Base-by-base conservation (phyloP, 1,284 basidiomycete genomes). In the Apiotrichum mycotoxinovorans region DNA sequence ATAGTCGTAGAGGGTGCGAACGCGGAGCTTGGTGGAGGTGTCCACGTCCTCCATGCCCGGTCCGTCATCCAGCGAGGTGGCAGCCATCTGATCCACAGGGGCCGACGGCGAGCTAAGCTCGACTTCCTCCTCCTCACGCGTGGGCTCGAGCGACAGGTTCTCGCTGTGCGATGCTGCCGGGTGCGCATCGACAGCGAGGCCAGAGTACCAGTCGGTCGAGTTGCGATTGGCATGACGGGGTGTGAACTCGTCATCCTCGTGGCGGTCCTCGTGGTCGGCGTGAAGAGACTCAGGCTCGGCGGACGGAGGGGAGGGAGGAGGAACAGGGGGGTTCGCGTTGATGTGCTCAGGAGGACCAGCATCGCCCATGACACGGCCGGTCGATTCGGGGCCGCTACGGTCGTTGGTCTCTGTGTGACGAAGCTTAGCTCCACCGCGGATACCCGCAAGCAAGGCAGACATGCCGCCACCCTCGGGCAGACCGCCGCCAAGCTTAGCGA, bases 181-280 rank as follows among this genome's bases (percentile, higher is more conserved):
- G 58, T 69, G 68, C 11, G 77, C 72, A 75, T 95, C 90, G 41
- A 87, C 86, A 11, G 93, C 92, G n/a, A 95, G 80, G 40, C 86
- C 87, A 54, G 85, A 83, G 71, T 91, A 90, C 94, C 94, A 97
- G 70, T 92, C 93, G 12, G 96, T 88, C 26, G 86, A 88, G 73
- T 93, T 88, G 60, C 88, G 82, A 68, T 90, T 85, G 44, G 66
- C 67, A 71, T 80, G 76, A 34, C 58, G 64, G 56, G 47, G 60
- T 51, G 51, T 56, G 14, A 62, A 57, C 12, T 75, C 66, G 38
- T 71, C 68, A 11, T 71, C 69, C 25, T 25, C 25, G 20, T 23
- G 38, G 1, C 14, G n/a, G 10, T 34, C 18, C 20, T 37, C 33
- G n/a, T n/a, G n/a, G n/a, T n/a, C n/a, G n/a, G n/a, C n/a, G n/a